Conservation (phyloP, 2,329 filamentous ascomycete species). For the Oidium heveae region DNA sequence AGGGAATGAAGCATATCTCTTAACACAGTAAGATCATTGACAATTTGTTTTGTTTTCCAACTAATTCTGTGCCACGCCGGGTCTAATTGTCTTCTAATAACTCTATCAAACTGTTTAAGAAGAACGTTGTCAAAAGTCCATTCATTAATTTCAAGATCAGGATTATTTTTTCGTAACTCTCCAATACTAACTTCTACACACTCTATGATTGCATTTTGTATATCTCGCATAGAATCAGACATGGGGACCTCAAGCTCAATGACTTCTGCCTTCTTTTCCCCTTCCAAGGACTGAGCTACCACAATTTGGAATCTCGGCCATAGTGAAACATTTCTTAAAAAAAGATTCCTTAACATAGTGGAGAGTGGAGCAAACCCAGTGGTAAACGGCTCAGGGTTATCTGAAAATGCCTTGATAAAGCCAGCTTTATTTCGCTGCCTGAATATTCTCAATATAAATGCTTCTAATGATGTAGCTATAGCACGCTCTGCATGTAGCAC, state of each 20-base stretch:
- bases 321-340: constrained; percentile 64
- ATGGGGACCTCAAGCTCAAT: constrained; percentile 92
- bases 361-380: constrained; percentile 69
- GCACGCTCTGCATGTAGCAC: constrained; percentile 75
- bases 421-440: constrained; percentile 83
- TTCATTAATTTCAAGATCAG: constrained; percentile 80
- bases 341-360: constrained; percentile 79
- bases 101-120: constrained; percentile 74
- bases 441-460: constrained; percentile 84
- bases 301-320: constrained; percentile 88
- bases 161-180: constrained; percentile 77
- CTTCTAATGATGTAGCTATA: constrained; percentile 67
- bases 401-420: constrained; percentile 89
- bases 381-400: constrained; percentile 75
- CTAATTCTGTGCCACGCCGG: constrained; percentile 94
- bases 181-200: constrained; percentile 88
- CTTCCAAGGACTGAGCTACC: constrained; percentile 72
- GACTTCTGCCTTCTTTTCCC: constrained; percentile 79
- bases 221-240: constrained; percentile 80
- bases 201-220: constrained; percentile 84
- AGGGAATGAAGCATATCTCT: constrained; percentile 61
- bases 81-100: constrained; percentile 71
- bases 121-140: constrained; percentile 90
- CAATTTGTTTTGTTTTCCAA: constrained; percentile 86
- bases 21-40: constrained; percentile 64